Base-by-base conservation (phyloP, 2,329 filamentous ascomycete species). In the Clonostachys rhizophaga region DNA sequence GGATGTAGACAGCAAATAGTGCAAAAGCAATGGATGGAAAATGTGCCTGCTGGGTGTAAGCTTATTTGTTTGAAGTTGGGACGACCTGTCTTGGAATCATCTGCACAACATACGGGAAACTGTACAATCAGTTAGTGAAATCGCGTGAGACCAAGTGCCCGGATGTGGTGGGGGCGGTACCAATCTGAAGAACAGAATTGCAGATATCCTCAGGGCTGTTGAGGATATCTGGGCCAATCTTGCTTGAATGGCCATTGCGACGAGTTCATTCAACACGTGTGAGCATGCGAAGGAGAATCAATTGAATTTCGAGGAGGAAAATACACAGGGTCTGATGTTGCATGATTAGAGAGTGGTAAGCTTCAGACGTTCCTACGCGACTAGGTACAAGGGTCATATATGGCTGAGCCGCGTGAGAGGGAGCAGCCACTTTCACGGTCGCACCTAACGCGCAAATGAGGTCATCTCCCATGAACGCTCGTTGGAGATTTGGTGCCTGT, bases 1-100 rank as follows among this genome's bases (percentile, higher is more conserved):
- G 76, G 1, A 84, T 60, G 55, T 89, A 89, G 48, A 89, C 64
- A 20, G 79, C 82, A 50, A 86, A 83, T 3, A 86, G 68, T 0
- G 84, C 75, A 48, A 82, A 81, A 5, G 83, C 69, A 36, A 79
- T 55, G 33, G 83, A 83, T 50, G 74, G 61, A 50, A 71, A 64
- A 53, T 64, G 64, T 47, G 65, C 66, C 65, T 55, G 39, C 48
- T 14, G 51, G 47, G 17, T 46, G 20, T 33, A 34, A 48, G 20
- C 39, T 30, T 44, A 39, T 44, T 14, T 35, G 35, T 37, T 36
- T 30, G 34, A 34, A 18, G 34, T 14, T 41, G 34, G 3, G 17
- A 12, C 7, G 44, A 34, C 33, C 35, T 30, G 11, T n/a, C 14
- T n/a, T 16, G 37, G 34, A 40, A 42, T 16, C 64, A 53, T 60